Evolutionary conservation across 495 filamentous ascomycete genomes (phyloP).

Genomic region (Ramalina intermedia): DNA sequence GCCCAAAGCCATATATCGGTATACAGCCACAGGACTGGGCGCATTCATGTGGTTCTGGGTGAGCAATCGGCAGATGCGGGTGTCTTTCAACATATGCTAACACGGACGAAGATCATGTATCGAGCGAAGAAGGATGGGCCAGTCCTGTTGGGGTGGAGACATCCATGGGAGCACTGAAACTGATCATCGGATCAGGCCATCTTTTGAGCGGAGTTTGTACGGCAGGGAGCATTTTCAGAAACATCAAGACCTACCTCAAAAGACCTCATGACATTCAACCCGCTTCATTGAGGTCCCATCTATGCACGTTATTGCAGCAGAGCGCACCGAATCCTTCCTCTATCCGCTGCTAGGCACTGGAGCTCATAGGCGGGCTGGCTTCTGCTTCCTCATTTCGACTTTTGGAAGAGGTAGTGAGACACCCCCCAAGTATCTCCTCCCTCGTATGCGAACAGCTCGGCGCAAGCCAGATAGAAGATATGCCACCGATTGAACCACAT

Average conservation of each 20-base stretch:
- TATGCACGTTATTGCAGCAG: neutral
- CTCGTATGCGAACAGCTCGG: conserved; percentile 47
- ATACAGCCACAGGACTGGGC: conserved; percentile 69
- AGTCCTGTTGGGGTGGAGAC: conserved; percentile 82
- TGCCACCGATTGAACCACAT: conserved; percentile 54
- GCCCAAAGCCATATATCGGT: conserved; percentile 63
- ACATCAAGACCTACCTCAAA: too few species aligned
- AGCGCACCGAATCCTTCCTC: neutral
- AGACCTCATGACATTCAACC: too few species aligned
- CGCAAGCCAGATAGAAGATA: conserved; percentile 54
- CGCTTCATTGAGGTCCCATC: neutral
- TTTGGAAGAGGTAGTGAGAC: conserved; percentile 46
- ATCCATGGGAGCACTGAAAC: conserved; percentile 93
- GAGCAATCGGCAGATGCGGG: conserved; percentile 19
- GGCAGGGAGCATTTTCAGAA: too few species aligned
- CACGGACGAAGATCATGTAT: conserved; percentile 64
- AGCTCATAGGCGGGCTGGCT: too few species aligned
- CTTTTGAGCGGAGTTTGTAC: too few species aligned
- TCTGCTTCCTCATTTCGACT: conserved; percentile 16
- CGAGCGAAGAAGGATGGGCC: conserved; percentile 86
- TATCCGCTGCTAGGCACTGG: neutral
- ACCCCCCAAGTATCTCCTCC: conserved; percentile 51
- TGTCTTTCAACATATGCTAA: conserved; percentile 11
- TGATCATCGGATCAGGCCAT: too few species aligned
- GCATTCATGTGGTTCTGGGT: conserved; percentile 99